These are phyloP conservation scores for Cladosporium sphaerospermum DNA, from an alignment of 2,329 filamentous ascomycete genomes.

Conservation along the genomic window DNA sequence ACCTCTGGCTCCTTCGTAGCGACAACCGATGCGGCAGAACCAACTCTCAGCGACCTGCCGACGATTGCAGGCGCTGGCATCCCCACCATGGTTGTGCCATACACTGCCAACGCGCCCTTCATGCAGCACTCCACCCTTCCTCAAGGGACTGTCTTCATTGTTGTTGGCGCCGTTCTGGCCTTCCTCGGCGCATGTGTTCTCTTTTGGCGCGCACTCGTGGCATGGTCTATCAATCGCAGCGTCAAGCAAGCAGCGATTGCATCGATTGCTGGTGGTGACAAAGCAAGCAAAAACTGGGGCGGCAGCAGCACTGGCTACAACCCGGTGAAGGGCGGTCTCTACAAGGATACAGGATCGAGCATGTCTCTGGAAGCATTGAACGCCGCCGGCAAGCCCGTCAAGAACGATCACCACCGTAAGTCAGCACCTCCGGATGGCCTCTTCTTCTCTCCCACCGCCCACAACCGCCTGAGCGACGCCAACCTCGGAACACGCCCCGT, in stretches of 20 bases:
- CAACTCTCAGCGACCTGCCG: constrained; percentile 41
- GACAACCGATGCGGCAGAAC: constrained; percentile 18
- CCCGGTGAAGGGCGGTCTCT: constrained; percentile 28
- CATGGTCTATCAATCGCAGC: constrained; percentile 84
- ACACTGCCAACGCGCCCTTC: constrained; percentile 77
- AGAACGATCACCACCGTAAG: constrained; percentile 25
- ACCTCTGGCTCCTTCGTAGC: constrained; percentile 11
- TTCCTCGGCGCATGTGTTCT: constrained; percentile 76
- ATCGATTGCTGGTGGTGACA: constrained; percentile 47
- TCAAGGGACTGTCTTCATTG: constrained; percentile 94
- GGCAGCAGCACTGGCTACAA: constrained; percentile 17
- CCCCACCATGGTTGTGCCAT: constrained; percentile 70
- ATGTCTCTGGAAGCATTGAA: constrained; percentile 51
- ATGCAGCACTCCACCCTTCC: constrained; percentile 83
- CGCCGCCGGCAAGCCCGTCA: constrained; percentile 33
- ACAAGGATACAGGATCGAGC: constrained; percentile 46
- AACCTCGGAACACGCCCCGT: constrained; percentile 7
- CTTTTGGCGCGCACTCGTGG: constrained; percentile 80
- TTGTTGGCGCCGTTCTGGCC: constrained; percentile 80
- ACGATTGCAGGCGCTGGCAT: constrained; percentile 52
- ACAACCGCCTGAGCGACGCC: constrained; percentile 35
- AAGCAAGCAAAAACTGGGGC: constrained; percentile 30
- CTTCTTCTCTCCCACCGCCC: constrained; percentile 93
- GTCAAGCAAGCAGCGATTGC: constrained; percentile 79
- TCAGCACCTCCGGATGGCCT: constrained; percentile 60